Base-by-base conservation (phyloP, 371 early-diverging fungal species). In the Saksenaea vasiformis region DNA sequence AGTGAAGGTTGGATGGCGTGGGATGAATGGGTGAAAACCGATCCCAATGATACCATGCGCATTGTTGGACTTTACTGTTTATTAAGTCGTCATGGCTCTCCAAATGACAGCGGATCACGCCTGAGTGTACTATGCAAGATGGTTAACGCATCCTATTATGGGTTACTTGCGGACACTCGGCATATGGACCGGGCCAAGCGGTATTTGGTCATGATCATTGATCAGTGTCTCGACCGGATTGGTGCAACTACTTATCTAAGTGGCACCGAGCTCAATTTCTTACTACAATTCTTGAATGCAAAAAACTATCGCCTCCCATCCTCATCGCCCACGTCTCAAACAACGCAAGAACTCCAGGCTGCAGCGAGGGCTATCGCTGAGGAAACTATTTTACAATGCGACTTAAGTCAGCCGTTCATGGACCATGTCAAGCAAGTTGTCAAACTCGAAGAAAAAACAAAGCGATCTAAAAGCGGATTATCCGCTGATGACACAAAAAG, bases 221-320 rank as follows among this genome's bases (percentile, higher is more conserved):
- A 66, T 17, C 65, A 70, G 60, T 78, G 74, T 24, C 65, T 77
- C 11, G 37, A 53, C 5, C 63, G 65, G 9, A 67, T 71, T 26
- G 62, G 62, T 26, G 63, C 71, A n/a, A 58, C 64, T 3, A 60
- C 72, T 1, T 73, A 72, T 35, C 62, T 76, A 13, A 72, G 77
- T 24, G 81, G 84, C 0, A 71, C 80, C 24, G 86, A 86, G 66
- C 72, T 86, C 22, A 81, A 72, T 1, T 70, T 80, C 24, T 24
- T 86, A 15, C 59, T 86, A 54, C 75, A 81, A 11, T 85, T 68
- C 61, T 61, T 86, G 27, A 82, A 85, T 39, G 67, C 77, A 43
- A 85, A 80, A 53, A 80, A 76, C 11, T 86, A 77, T 31, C 51
- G 56, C 13, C 55, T 73, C 36, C 55, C 71, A 8, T 47, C 51